Base-by-base conservation (phyloP, 2,329 filamentous ascomycete species). In the Alternaria ventricosa region DNA sequence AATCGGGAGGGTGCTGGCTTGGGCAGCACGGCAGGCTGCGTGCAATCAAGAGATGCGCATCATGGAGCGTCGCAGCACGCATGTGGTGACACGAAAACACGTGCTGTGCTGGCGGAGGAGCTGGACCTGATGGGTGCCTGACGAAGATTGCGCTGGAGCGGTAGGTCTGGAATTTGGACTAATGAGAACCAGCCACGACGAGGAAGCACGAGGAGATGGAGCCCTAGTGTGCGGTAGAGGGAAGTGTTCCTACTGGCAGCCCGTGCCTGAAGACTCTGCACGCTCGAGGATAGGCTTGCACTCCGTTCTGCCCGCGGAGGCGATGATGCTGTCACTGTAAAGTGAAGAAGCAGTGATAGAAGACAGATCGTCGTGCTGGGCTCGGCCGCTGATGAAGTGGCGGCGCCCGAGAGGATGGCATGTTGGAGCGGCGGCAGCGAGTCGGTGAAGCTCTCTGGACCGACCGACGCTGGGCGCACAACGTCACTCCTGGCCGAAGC, bases 121-220 rank as follows among this genome's bases (percentile, higher is more conserved):
- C 18, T 66, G 43, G 55, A 41, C 28, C 15, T 47, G 28, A 27
- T 66, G 43, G 57, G 63, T 73, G 69, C 72, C 68, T 74, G 72
- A 70, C 60, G 56, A 53, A 43, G 27, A 65, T 47, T 58, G 63
- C 25, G 57, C 43, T 63, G 56, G 49, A 57, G 60, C 54, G 60
- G 61, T 55, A 68, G 61, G 59, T 61, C 63, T 55, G 46, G 55
- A 62, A 30, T 43, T 20, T 54, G 61, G 61, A 69, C 74, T 74
- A 75, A 78, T 75, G 61, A 73, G 65, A 68, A 70, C 23, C 55
- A 69, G 74, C 73, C 75, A 77, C 75, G 74, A 75, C 60, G 67
- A 50, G 63, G 43, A 49, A 62, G 60, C 63, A 64, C 64, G 46
- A 63, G 61, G 46, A 68, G 36, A 59, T 64, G 65, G 63, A 60